Evolutionary conservation across 2,329 filamentous ascomycete genomes (phyloP).

Genomic region (Colletotrichum cuscutae): DNA sequence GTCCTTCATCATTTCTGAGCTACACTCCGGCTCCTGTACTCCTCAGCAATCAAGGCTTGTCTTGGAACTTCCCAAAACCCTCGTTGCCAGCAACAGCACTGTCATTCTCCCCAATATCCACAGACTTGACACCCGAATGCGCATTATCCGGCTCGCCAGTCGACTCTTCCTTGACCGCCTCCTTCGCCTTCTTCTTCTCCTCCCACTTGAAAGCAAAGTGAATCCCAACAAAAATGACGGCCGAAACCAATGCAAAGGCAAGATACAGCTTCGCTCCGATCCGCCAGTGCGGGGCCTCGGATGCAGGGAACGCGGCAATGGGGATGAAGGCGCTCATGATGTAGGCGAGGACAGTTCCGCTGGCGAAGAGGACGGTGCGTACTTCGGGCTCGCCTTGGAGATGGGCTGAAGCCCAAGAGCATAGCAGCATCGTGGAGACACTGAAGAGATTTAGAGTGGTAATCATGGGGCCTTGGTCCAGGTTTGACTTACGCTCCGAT

Average conservation of each 20-base stretch:
- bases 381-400: constrained; percentile 25
- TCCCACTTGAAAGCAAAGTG: constrained; percentile 29
- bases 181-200: constrained; percentile 13
- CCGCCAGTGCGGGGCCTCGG: constrained; percentile 13
- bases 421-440: constrained; percentile 24
- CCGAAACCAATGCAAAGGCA: constrained; percentile 6
- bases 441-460: not conserved
- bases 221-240: constrained; percentile 12
- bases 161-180: constrained; percentile 4
- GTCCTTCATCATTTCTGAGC: not conserved
- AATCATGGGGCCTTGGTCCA: rapidly evolving
- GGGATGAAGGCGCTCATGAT: constrained; percentile 30
- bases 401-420: constrained; percentile 10
- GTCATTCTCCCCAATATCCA: not conserved
- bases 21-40: not conserved
- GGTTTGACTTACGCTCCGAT: constrained; percentile 16
- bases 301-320: constrained; percentile 17
- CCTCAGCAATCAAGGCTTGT: not conserved
- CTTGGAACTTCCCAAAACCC: not conserved
- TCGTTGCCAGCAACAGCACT: not conserved
- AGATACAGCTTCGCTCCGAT: constrained; percentile 21
- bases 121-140: not conserved
- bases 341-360: constrained; percentile 12
- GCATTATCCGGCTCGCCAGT: constrained; percentile 17
- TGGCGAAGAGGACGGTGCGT: constrained; percentile 27